Evolutionary conservation across 1,139 yeast genomes (phyloP), one percentile per base, ranked within the genome.

Genomic region (Yamadazyma buinensis): DNA sequence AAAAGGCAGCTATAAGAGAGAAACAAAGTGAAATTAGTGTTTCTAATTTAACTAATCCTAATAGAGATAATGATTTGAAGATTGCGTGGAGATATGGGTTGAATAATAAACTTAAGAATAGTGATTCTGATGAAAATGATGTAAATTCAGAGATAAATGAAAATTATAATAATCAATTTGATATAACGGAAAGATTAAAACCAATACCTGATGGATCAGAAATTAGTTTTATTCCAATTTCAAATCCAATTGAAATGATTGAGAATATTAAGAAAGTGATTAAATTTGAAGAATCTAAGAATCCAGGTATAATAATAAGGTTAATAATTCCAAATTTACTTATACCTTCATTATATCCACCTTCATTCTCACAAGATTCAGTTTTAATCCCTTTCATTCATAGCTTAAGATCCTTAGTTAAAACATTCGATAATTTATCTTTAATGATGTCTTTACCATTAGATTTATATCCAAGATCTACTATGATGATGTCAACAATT

Each of bases 1-100:
- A 80, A 54, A 79, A 76, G 52, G 75, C 77, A 17, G 64, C 66
- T 39, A 75, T 84, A 4, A 55, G 62, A 18, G 75, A 72, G 38
- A 77, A 82, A 40, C 82, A 82, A 48, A 65, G 77, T 7, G 77
- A 78, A 49, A 57, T 84, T 5, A 78, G 86, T 36, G 90, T 84
- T 4, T 77, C 82, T 23, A 84, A 84, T 49, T 52, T 83, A 46
- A 60, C 77, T 5, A 67, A 42, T 29, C 41, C 46, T 14, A 46
- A 55, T 17, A 58, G 66, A 18, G 54, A 57, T 20, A 51, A 55
- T 24, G 85, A 82, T 45, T 59, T 86, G 66, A 83, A 80, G 52
- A 86, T 86, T 48, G 95, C 95, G 2, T 86, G 95, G 95, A 74
- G 95, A 49, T 86, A 86, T 48, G 87, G 87, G 0, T 55, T 80